Evolutionary conservation across 2,329 filamentous ascomycete species (phyloP).

Genomic region (Hypomyces rosellus): DNA sequence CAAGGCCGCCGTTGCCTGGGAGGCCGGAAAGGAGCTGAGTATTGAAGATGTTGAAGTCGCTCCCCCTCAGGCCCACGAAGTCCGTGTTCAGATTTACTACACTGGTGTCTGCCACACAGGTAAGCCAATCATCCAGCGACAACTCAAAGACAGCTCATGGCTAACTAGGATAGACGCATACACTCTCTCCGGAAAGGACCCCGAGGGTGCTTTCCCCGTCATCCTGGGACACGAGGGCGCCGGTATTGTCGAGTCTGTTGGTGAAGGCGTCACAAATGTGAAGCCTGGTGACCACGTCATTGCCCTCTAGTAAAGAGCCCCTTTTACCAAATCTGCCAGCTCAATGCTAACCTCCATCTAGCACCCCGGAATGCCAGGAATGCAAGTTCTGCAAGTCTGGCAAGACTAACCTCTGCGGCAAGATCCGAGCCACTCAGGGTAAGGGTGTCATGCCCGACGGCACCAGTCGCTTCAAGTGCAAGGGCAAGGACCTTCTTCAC

Average conservation of each 20-base stretch:
- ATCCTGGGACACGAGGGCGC: conserved; percentile 88
- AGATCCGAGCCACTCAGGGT: conserved; percentile 96
- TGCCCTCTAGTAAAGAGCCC: conserved; percentile 65
- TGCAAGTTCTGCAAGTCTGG: conserved; percentile 99
- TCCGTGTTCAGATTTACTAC: conserved; percentile 94
- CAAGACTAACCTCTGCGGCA: conserved; percentile 98
- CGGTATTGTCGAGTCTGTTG: conserved; percentile 86
- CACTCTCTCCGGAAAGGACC: conserved; percentile 92
- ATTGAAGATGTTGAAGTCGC: conserved; percentile 91
- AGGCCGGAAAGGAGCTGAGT: conserved; percentile 80
- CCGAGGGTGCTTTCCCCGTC: conserved; percentile 88
- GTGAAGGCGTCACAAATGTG: conserved; percentile 90
- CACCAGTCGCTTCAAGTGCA: conserved; percentile 88
- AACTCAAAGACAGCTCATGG: background rate
- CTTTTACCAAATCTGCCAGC: background rate
- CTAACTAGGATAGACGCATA: conserved; percentile 63
- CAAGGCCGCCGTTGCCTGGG: conserved; percentile 97
- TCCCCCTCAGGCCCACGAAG: conserved; percentile 85
- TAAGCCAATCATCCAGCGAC: conserved; percentile 28
- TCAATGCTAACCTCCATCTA: conserved; percentile 29
- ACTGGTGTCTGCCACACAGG: conserved; percentile 98
- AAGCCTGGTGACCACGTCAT: conserved; percentile 90
- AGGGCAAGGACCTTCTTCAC: conserved; percentile 90
- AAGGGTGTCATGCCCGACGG: conserved; percentile 96
- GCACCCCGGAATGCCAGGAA: conserved; percentile 92